Conservation (phyloP, 306 rosid genomes). For the Acmispon strigosus region DNA sequence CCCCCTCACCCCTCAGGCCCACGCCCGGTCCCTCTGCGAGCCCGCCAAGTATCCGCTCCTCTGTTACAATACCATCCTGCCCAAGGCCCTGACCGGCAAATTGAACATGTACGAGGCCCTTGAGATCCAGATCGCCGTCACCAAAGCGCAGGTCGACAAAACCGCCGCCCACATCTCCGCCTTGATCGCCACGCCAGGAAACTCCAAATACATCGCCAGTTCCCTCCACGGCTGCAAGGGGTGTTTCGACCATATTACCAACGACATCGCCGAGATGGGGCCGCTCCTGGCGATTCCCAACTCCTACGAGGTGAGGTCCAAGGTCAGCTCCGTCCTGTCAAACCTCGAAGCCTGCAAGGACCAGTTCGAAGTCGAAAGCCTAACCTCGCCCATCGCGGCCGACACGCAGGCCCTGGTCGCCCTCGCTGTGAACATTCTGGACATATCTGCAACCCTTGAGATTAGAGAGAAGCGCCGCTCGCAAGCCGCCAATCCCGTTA, state of each 20-base stretch:
- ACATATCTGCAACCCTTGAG: no score
- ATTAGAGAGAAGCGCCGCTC: not conserved
- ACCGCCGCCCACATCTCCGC: rapidly evolving
- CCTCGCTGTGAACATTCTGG: not conserved
- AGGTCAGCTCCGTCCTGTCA: no score
- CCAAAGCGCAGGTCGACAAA: not conserved
- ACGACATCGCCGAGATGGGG: not conserved
- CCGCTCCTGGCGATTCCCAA: rapidly evolving
- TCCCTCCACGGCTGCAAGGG: not conserved
- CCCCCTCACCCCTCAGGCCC: not conserved
- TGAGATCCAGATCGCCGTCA: not conserved
- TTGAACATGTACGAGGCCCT: not conserved
- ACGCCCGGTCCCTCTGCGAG: not conserved
- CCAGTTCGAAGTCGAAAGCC: no score
- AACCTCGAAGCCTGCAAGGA: no score
- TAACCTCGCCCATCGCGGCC: rapidly evolving
- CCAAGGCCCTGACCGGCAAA: not conserved
- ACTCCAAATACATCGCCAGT: not conserved
- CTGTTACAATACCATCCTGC: not conserved
- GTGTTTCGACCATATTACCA: no score
- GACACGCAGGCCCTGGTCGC: rapidly evolving
- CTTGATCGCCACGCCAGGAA: not conserved
- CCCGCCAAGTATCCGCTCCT: rapidly evolving
- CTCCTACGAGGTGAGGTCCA: no score
- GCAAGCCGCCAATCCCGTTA: no score